Conservation (phyloP, 1,284 basidiomycete species). For the Sporisorium scitamineum region DNA sequence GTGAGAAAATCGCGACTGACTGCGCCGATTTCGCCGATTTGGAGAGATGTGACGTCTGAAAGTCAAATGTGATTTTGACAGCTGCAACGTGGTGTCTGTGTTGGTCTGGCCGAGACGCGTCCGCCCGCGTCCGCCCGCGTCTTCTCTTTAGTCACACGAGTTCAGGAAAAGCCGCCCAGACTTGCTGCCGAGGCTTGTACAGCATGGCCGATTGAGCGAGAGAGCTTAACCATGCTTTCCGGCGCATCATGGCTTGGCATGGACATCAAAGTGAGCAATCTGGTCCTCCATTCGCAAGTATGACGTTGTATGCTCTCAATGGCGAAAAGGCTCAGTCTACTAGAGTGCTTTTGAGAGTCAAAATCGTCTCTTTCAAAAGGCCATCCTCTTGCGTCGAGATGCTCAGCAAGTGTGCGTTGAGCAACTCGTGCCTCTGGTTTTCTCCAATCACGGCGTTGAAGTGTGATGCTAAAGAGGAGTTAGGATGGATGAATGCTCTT, state of each 20-base stretch:
- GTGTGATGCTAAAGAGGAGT: not conserved
- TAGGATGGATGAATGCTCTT: constrained; percentile 3
- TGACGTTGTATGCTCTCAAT: constrained; percentile 2
- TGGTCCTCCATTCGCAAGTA: not conserved
- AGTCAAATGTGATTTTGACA: constrained; percentile 13
- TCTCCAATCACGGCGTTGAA: not conserved
- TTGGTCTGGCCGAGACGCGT: constrained; percentile 27
- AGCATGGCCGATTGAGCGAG: not conserved
- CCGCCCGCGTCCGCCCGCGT: constrained; percentile 12
- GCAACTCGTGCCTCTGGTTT: not conserved
- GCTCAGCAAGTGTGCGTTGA: not conserved
- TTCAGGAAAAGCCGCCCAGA: constrained; percentile 1
- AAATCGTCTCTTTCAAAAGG: not conserved
- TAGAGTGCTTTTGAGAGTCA: too few relatives aligned
- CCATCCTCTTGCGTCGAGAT: not conserved
- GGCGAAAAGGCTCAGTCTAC: not conserved
- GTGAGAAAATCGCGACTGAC: not conserved
- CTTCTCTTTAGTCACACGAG: constrained; percentile 27
- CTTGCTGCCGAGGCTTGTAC: constrained; percentile 11
- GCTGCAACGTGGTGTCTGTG: constrained; percentile 9
- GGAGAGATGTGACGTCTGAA: constrained; percentile 17
- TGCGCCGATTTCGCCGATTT: constrained; percentile 28
- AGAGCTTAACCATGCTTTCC: too few relatives aligned
- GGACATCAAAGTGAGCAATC: too few relatives aligned
- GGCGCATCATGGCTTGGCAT: not conserved